Percentiles rank a stretch among this genome's conserved stretches.
These are phyloP conservation scores for Letharia lupina DNA, from an alignment of 495 filamentous ascomycete genomes.

Conservation along the genomic window DNA sequence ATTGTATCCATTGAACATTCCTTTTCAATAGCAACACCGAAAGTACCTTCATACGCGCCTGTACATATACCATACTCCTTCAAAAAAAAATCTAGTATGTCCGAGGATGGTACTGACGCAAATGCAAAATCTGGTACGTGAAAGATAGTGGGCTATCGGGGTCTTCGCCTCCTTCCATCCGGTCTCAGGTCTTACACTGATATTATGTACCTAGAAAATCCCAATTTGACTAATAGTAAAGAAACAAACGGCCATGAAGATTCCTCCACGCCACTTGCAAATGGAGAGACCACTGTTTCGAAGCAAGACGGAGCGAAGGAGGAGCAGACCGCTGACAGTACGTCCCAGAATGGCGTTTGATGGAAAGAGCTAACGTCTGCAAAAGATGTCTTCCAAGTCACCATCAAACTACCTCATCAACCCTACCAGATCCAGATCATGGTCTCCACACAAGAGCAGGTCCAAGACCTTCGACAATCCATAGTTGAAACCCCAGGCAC, in stretches of 20 bases:
- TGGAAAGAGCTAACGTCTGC: conserved; percentile 1
- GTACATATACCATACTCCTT: conserved; percentile 6
- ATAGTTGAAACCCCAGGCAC: conserved; percentile 90
- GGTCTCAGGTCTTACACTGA: neutral
- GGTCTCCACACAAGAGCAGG: conserved; percentile 88
- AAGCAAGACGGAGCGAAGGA: conserved; percentile 33
- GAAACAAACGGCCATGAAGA: conserved; percentile 5
- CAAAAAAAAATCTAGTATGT: conserved; percentile 10
- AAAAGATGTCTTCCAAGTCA: conserved; percentile 66
- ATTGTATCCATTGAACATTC: neutral
- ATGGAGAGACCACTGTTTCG: conserved; percentile 32
- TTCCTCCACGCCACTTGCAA: neutral
- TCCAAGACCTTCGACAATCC: conserved; percentile 95
- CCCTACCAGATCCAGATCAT: conserved; percentile 74
- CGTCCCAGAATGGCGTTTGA: neutral
- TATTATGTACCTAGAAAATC: neutral
- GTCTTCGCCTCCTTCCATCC: neutral
- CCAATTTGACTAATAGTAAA: neutral
- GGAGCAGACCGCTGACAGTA: conserved; percentile 18
- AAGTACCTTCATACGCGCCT: neutral
- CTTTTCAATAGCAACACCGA: neutral
- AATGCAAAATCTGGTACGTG: conserved; percentile 6
- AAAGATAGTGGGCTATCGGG: neutral
- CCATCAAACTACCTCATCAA: conserved; percentile 73
- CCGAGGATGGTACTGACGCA: conserved; percentile 11